Evolutionary conservation across 2,329 filamentous ascomycete genomes (phyloP), one percentile per base, ranked within the genome.

Genomic region (Ramularia collo-cygni): DNA sequence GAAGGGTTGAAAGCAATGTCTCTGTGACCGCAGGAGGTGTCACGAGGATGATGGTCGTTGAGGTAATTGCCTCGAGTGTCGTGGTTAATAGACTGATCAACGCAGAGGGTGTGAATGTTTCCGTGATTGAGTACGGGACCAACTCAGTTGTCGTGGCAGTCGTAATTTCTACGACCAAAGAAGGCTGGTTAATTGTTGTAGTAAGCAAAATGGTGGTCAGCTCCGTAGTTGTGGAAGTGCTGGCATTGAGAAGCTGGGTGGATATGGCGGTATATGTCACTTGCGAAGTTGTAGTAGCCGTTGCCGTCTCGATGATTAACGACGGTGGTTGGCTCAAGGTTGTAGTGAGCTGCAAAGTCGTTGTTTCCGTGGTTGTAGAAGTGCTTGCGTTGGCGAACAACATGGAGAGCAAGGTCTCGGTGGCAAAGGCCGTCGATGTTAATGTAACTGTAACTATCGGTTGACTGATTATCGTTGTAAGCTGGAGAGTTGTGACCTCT

Each of bases 181-280:
- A 28, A 28, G 35, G 18, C 12, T 28, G 35, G 16, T 37, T 28
- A 24, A 37, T 19, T 1, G 24, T 28, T 2, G 35, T 37, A 13
- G 35, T 37, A 9, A 37, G 24, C 10, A 37, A n/a, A 2, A 29
- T 9, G 8, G 34, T 37, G 12, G 34, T 37, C 4, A n/a, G 10
- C 9, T 26, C 34, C 8, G 34, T 37, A 8, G 34, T 37, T 12
- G 17, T 17, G 8, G 34, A 37, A n/a, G 34, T 37, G 21, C 21
- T 37, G 13, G 34, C 34, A n/a, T 27, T 28, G 3, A 37, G 16
- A 4, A 10, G 34, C n/a, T 26, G 27, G 4, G 21, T 13, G 12
- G 34, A 37, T 9, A 37, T 5, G 7, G 34, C 34, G 17, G 34
- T 37, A 13, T 14, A 28, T 7, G 34, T 37, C 16, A 37, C 21